These are phyloP conservation scores for Daldinia caldariorum DNA, from an alignment of 495 filamentous ascomycete species.

Conservation along the genomic window DNA sequence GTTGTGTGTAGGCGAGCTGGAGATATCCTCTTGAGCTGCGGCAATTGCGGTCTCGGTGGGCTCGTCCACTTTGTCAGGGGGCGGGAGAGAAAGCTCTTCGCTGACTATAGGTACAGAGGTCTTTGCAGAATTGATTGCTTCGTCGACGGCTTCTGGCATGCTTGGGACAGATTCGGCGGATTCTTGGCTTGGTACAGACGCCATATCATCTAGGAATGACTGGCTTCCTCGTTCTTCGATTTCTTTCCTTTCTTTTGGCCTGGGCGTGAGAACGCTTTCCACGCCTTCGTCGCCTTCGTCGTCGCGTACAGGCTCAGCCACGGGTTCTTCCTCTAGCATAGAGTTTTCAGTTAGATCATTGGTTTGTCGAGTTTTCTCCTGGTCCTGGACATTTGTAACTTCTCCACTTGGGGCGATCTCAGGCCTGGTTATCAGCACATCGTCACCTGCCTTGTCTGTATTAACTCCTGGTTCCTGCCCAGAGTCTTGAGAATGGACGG, in stretches of 20 bases:
- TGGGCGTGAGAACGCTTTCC: slow-evolving; percentile 22
- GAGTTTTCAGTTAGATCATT: slow-evolving; percentile 11
- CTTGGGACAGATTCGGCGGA: slow-evolving; percentile 13
- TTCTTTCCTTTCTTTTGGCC: slow-evolving; percentile 51
- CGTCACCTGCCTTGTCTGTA: slow-evolving; percentile 18
- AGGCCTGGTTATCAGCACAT: slow-evolving; percentile 8
- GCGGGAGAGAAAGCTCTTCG: slow-evolving; percentile 9
- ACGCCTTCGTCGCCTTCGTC: slow-evolving; percentile 16
- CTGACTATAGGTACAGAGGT: not conserved
- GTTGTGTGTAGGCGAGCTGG: slow-evolving; percentile 3
- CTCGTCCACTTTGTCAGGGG: slow-evolving; percentile 10
- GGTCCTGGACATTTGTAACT: slow-evolving; percentile 7
- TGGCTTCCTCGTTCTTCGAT: slow-evolving; percentile 43
- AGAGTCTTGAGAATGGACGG: slow-evolving; percentile 10
- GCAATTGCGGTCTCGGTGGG: slow-evolving; percentile 9
- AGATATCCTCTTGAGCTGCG: slow-evolving; percentile 22
- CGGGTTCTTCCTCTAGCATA: slow-evolving; percentile 16
- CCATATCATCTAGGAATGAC: slow-evolving; percentile 14
- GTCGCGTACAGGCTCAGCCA: slow-evolving; percentile 22
- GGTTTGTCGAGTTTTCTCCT: slow-evolving; percentile 16
- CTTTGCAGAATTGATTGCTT: slow-evolving; percentile 16
- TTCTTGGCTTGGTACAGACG: slow-evolving; percentile 6
- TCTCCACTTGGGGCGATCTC: slow-evolving; percentile 17
- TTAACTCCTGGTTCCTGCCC: slow-evolving; percentile 19
- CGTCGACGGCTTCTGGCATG: slow-evolving; percentile 12